phyloP scores from a whole-genome alignment of 2,329 filamentous ascomycete genomes.

The Rachicladosporium sp. region DNA sequence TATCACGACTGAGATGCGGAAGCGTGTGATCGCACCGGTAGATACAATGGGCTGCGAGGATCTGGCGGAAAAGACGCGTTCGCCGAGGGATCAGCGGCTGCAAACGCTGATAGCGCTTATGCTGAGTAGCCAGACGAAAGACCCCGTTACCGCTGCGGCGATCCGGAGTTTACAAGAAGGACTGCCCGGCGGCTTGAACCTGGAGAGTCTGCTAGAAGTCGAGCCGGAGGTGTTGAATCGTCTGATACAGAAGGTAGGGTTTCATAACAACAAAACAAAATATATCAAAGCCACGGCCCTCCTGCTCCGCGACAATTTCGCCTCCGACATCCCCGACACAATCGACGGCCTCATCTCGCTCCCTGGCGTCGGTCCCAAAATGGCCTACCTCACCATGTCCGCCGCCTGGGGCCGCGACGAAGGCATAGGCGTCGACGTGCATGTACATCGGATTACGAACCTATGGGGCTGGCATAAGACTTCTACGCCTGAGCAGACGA shows the following conservation, averaged over 20 bases:
- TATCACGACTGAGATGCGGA: slow-evolving; percentile 66
- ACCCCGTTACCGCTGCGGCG: slow-evolving; percentile 74
- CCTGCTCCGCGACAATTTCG: slow-evolving; percentile 58
- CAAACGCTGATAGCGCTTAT: slow-evolving; percentile 81
- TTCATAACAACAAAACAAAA: slow-evolving; percentile 89
- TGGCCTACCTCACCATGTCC: slow-evolving; percentile 80
- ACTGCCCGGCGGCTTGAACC: slow-evolving; percentile 53
- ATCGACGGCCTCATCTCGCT: slow-evolving; percentile 63
- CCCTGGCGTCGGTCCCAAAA: slow-evolving; percentile 85
- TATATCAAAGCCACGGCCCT: slow-evolving; percentile 64
- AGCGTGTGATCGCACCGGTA: slow-evolving; percentile 62
- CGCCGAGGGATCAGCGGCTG: slow-evolving; percentile 54
- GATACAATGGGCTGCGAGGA: slow-evolving; percentile 95
- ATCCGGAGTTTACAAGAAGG: slow-evolving; percentile 69
- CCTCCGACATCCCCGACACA: slow-evolving; percentile 67
- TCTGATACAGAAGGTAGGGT: slow-evolving; percentile 74
- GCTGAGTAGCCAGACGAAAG: slow-evolving; percentile 87
- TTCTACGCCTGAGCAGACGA: slow-evolving; percentile 69
- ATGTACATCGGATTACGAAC: slow-evolving; percentile 90
- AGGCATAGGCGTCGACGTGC: slow-evolving; percentile 87
- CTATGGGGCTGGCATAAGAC: slow-evolving; percentile 86
- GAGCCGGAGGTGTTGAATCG: slow-evolving; percentile 54
- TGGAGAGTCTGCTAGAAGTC: slow-evolving; percentile 66
- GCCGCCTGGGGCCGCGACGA: slow-evolving; percentile 57
- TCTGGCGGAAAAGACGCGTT: slow-evolving; percentile 45